Percentiles rank a stretch among this genome's conserved stretches.
Conservation (phyloP, 2,329 filamentous ascomycete species). For the Pseudocercospora fijiensis region DNA sequence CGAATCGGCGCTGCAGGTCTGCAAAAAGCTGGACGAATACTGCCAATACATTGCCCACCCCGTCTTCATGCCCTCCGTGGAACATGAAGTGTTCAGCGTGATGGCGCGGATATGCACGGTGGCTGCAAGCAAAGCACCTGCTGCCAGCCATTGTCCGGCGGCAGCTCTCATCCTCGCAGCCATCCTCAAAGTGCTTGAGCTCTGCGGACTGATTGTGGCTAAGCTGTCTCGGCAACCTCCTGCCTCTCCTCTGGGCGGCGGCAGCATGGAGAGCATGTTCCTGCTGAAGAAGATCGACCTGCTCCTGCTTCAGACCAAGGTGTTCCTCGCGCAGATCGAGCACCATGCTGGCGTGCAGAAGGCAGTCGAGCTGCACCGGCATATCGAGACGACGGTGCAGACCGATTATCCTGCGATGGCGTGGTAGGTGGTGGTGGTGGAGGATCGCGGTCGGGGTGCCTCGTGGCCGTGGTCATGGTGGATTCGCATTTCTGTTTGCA, state of each 20-base stretch:
- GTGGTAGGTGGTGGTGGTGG: background rate
- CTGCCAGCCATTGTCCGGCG: conserved; percentile 7
- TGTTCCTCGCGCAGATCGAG: conserved; percentile 11
- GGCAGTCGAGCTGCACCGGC: conserved; percentile 10
- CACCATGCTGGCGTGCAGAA: conserved; percentile 14
- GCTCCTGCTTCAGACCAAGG: conserved; percentile 10
- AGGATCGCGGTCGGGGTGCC: background rate
- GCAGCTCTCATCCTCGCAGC: conserved; percentile 12
- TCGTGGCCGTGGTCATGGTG: background rate
- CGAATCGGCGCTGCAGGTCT: conserved; percentile 11
- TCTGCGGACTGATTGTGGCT: conserved; percentile 10
- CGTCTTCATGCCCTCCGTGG: conserved; percentile 4
- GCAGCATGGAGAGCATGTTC: conserved; percentile 13
- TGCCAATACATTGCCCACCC: conserved; percentile 7
- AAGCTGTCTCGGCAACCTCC: background rate
- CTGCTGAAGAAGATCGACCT: conserved; percentile 11
- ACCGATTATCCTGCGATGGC: conserved; percentile 12
- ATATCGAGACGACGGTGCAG: conserved; percentile 7
- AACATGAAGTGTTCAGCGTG: conserved; percentile 9
- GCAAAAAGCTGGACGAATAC: conserved; percentile 14
- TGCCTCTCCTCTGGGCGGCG: background rate
- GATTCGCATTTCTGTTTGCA: background rate
- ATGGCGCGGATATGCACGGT: conserved; percentile 13
- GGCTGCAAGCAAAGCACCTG: conserved; percentile 7
- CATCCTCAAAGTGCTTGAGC: conserved; percentile 13